Evolutionary conservation across 768 basidiomycete species (phyloP), one percentile per base, ranked within the genome.

Genomic region (Tulasnella sp.): DNA sequence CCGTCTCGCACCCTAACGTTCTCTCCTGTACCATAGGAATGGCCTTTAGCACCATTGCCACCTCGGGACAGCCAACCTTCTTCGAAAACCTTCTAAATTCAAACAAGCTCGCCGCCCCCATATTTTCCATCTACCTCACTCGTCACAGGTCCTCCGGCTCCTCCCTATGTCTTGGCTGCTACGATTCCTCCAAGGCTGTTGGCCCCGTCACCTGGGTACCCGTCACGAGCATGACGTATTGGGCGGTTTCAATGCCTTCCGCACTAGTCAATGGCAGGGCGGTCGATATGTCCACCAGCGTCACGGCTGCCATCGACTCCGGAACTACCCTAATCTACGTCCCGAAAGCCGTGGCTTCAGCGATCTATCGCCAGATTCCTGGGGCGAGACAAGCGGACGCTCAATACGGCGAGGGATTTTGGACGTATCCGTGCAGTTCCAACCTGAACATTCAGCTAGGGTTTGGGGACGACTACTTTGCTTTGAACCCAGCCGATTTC

Each of bases 251-350:
- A 5, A 86, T 91, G 86, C 85, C 86, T 70, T 86, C 85, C 20
- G 79, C 90, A 0, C 82, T 82, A 5, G 85, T 87, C 11, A 85
- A 85, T 61, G 81, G 77, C 10, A 29, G 80, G 48, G 35, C 48
- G 37, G 26, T 51, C 15, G 76, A 42, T 2, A 39, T 79, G 11
- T 77, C 80, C 40, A 48, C 80, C 74, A 78, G 84, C 80, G 32
- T 84, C 46, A 83, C 85, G 42, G 88, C 88, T 7, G 87, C 90
- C 26, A 86, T 92, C 78, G 91, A 92, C 81, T 90, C 90, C 0
- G 91, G 91, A 40, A 91, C 90, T 4, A 89, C 90, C 39, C 84
- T 91, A 37, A 88, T 91, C 78, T 91, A 91, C 82, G 78, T 90
- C 7, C 89, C 90, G 0, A 82, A 83, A 51, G 70, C 81, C 0